Evolutionary conservation across 2,329 filamentous ascomycete species (phyloP).

Genomic region (Paecilomyces sp.): DNA sequence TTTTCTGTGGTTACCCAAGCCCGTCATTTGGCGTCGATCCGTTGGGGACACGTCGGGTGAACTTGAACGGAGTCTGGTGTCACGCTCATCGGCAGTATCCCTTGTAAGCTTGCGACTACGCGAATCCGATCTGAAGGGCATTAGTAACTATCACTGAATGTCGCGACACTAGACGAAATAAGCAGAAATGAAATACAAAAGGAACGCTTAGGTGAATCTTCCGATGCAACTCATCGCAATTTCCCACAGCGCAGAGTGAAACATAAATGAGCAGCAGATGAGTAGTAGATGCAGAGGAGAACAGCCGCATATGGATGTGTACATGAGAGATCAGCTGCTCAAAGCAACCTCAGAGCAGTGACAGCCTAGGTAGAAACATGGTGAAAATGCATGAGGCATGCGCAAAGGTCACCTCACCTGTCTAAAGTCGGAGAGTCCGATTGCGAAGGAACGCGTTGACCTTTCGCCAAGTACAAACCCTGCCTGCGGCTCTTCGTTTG

Average conservation of each 20-base stretch:
- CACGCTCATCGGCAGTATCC: conserved; percentile 20
- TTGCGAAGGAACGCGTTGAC: conserved; percentile 9
- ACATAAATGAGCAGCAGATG: background rate
- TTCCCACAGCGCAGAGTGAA: background rate
- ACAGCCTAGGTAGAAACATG: background rate
- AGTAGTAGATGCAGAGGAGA: background rate
- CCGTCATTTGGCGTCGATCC: conserved; percentile 26
- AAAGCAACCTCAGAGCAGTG: background rate
- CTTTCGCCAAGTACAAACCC: conserved; percentile 15
- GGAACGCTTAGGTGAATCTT: background rate
- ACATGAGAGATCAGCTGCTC: background rate
- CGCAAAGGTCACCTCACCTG: background rate
- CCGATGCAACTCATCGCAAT: background rate
- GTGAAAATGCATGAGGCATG: background rate
- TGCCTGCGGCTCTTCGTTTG: conserved; percentile 7
- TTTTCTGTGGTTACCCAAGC: conserved; percentile 28
- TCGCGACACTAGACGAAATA: background rate
- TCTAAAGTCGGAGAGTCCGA: background rate
- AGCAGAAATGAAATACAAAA: background rate
- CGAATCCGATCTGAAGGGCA: background rate
- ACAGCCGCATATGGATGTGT: background rate
- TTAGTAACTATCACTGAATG: background rate
- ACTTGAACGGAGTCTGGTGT: conserved; percentile 25
- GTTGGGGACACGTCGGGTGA: conserved; percentile 32
- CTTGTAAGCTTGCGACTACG: conserved; percentile 8